Conservation (phyloP, 768 basidiomycete genomes). For the Mrakia gelida region DNA sequence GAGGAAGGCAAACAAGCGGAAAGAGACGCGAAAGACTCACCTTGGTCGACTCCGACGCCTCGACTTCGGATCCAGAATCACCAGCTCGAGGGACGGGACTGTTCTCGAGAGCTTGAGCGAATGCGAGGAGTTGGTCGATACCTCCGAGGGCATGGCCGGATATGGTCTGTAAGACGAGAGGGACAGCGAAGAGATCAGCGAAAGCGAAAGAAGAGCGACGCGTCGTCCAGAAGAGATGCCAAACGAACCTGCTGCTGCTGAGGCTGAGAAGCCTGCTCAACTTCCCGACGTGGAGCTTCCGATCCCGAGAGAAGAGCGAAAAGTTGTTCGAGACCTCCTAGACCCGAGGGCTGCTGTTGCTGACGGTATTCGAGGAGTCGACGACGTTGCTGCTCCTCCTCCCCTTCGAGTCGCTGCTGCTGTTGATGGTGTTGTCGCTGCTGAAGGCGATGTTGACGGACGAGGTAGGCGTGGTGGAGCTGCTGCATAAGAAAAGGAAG, state of each 20-base stretch:
- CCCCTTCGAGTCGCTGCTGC: not conserved
- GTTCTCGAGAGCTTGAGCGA: conserved; percentile 7
- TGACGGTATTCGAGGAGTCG: not conserved
- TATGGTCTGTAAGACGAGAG: not conserved
- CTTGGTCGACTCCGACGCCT: not conserved
- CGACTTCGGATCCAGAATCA: not conserved
- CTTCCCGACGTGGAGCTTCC: not conserved
- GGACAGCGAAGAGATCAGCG: not conserved
- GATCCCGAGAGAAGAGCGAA: not conserved
- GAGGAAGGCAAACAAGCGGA: not conserved
- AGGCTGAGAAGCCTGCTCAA: no score
- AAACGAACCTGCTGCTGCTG: not conserved
- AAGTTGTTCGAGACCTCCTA: conserved; percentile 1
- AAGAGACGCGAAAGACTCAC: not conserved
- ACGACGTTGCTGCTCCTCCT: not conserved
- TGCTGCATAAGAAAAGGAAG: no score
- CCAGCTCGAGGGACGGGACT: not conserved
- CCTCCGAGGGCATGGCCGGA: not conserved
- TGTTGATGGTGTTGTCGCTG: no score
- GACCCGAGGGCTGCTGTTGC: not conserved
- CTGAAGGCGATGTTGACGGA: not conserved
- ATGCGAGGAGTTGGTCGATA: not conserved
- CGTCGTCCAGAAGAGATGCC: not conserved
- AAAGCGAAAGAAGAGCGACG: not conserved
- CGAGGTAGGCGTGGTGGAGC: not conserved